Base-by-base conservation (phyloP, 768 basidiomycete species). In the Boletus sp. region DNA sequence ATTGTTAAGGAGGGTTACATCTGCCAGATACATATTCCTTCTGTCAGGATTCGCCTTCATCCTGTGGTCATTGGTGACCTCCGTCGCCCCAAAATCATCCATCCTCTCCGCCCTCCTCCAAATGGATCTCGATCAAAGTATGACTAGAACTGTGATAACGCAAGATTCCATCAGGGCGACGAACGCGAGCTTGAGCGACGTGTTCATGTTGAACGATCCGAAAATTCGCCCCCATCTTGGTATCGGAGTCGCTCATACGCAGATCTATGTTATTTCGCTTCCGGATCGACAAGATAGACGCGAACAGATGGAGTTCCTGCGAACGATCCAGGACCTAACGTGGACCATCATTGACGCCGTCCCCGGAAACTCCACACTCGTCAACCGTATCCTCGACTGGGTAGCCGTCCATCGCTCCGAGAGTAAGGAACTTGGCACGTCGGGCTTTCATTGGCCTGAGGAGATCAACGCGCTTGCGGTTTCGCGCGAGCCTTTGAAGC, bases 191-290 rank as follows among this genome's bases (percentile, higher is more conserved):
- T 33, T 10, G 7, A 50, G 35, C 35, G 28, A 55, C 17, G 2
- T 9, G 9, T 35, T 51, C 35, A 10, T 39, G 4, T 3, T 28
- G 28, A 50, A 37, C n/a, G n/a, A 11, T 15, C 33, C 32, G 9
- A 20, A 41, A n/a, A 12, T 10, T 10, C 49, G 28, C 4, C 51
- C 56, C 5, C 30, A 54, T 5, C 18, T 39, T 51, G 62, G 55
- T 11, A 71, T 83, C 7, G 76, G 75, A 33, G 63, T 80, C 32
- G 73, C 78, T 15, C 71, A 75, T 5, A 5, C 67, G 1, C 63
- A 73, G 9, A 76, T 83, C 50, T 85, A 81, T 59, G 81, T 90
- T 1, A 64, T 90, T 41, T 86, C 85, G 28, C 82, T 89, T 30
- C 79, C 81, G 9, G 71, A 66, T 29, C 80, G 89, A 32, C 62